Base-by-base conservation (phyloP, 1,284 basidiomycete species). In the Papiliotrema nemorosa region DNA sequence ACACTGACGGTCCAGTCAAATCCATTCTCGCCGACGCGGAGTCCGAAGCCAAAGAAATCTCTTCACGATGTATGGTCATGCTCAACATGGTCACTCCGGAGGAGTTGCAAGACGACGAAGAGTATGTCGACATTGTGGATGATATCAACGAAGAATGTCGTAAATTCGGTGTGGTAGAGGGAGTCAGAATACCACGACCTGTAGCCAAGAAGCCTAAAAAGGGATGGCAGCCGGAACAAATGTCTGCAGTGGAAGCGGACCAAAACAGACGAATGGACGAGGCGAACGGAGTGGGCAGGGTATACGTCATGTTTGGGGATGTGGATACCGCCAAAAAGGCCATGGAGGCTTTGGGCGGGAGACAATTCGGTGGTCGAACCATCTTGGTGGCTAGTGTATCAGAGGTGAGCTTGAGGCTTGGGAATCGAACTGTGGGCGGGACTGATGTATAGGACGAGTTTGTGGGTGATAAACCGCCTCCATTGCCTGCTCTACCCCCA, bases 1-100 rank as follows among this genome's bases (percentile, higher is more conserved):
- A 18, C 26, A 29, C 37, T 31, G 40, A 50, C 21, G 40, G 22
- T 88, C 46, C 85, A 55, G 83, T 86, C 44, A 87, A 88, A 21
- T 89, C 88, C 68, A 84, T 91, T 78, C 63, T 86, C 7, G 84
- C 84, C 50, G 82, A 86, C 59, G 63, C 61, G 38, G 77, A 78
- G 46, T 80, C 62, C 36, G 57, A 60, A 21, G 76, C 74, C 12
- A 80, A 85, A 39, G 84, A 86, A 5, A 67, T 70, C 6, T 76
- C 77, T 6, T 79, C 80, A 14, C 84, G 88, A 38, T 92, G 94
- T 69, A 82, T 99, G 69, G 85, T 97, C 67, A 88, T 99, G 86
- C 79, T 99, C 67, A 99, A 98, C 81, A 98, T 98, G 96, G 92
- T 99, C 57, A 90, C 89, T 0, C 76, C 89, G 2, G 94, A 98